phyloP scores from a whole-genome alignment of 2,329 filamentous ascomycete species.

The Pseudogymnoascus sp. region DNA sequence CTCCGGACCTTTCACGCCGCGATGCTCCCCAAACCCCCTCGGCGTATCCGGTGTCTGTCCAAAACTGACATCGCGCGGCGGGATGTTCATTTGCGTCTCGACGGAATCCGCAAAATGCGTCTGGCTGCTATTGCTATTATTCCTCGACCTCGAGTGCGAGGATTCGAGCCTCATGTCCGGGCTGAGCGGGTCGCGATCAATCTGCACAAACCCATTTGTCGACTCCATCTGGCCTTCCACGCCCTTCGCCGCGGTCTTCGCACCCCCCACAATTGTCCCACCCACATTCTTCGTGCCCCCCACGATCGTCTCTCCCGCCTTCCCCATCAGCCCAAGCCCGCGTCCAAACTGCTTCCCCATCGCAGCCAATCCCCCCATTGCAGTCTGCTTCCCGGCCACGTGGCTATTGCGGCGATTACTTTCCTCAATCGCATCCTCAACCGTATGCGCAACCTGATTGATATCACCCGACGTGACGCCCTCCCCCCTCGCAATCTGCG shows the following conservation, averaged over 20 bases:
- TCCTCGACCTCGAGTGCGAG: constrained; percentile 1
- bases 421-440: constrained; percentile 39
- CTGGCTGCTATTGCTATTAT: neutral
- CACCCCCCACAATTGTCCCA: constrained; percentile 37
- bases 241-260: constrained; percentile 40
- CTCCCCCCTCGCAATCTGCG: constrained; percentile 36
- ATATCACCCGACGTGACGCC: constrained; percentile 45
- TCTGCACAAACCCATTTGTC: constrained; percentile 35
- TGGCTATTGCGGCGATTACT: constrained; percentile 20
- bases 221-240: constrained; percentile 45
- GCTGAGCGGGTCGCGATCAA: constrained; percentile 16
- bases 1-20: neutral
- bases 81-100: constrained; percentile 24
- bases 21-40: neutral
- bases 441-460: constrained; percentile 44
- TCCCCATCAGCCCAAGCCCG: constrained; percentile 23
- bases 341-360: constrained; percentile 7
- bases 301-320: constrained; percentile 19
- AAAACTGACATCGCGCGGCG: neutral
- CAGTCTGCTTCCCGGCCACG: constrained; percentile 12
- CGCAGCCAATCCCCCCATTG: constrained; percentile 4
- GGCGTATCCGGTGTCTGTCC: neutral
- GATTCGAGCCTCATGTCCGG: neutral
- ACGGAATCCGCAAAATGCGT: constrained; percentile 22
- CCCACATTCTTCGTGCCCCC: constrained; percentile 30